Percentiles rank a stretch among this genome's conserved stretches.
Conservation (phyloP, 768 basidiomycete species). For the Omphalotus guepiniiformis region DNA sequence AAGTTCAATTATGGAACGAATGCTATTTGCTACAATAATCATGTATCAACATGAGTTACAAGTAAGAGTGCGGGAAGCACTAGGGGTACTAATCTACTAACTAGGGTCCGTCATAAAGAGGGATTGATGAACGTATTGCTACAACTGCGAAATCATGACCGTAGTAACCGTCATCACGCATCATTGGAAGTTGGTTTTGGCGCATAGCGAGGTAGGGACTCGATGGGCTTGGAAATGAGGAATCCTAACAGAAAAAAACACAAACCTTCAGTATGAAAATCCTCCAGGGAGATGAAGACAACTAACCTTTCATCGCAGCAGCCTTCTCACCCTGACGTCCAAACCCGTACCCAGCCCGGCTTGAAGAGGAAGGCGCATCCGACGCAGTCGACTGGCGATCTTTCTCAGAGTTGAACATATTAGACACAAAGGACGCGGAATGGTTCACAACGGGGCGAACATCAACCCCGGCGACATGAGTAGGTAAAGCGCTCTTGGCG, state of each 20-base stretch:
- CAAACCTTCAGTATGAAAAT: neutral
- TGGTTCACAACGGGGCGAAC: slow-evolving; percentile 31
- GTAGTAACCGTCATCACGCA: too few species aligned
- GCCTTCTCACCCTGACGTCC: slow-evolving; percentile 79
- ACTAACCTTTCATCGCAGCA: slow-evolving; percentile 58
- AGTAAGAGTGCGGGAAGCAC: too few species aligned
- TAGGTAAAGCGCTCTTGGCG: slow-evolving; percentile 53
- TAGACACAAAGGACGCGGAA: slow-evolving; percentile 29
- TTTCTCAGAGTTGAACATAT: slow-evolving; percentile 21
- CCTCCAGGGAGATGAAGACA: slow-evolving; percentile 17
- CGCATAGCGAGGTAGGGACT: slow-evolving; percentile 52
- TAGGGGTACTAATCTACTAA: too few species aligned
- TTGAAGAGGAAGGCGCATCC: slow-evolving; percentile 5
- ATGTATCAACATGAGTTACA: too few species aligned
- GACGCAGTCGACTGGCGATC: slow-evolving; percentile 8
- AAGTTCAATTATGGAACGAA: too few species aligned
- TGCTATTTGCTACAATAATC: too few species aligned
- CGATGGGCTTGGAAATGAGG: slow-evolving; percentile 52
- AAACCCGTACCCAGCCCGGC: slow-evolving; percentile 62
- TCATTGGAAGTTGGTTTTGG: slow-evolving; percentile 27
- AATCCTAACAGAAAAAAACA: slow-evolving; percentile 35
- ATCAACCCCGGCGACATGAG: slow-evolving; percentile 26
- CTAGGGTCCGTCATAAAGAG: too few species aligned
- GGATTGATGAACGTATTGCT: too few species aligned
- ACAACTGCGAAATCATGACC: too few species aligned